Conservation (phyloP, 2,329 filamentous ascomycete genomes). For the Onygenales sp. region DNA sequence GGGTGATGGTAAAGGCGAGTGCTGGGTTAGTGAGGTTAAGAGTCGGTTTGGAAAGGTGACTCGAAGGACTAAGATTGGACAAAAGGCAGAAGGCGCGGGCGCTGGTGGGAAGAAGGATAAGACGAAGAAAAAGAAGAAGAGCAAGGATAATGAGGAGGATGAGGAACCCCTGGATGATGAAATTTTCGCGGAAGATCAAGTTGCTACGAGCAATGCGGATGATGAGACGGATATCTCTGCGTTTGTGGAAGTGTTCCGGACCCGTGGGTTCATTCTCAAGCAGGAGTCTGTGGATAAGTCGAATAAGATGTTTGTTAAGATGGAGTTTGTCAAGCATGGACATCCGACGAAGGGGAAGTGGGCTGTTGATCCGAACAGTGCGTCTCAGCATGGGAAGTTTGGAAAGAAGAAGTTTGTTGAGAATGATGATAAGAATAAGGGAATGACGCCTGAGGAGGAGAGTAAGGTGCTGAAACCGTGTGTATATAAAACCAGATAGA, state of each 20-base stretch:
- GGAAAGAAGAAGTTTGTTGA: constrained; percentile 50
- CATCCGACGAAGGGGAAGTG: constrained; percentile 68
- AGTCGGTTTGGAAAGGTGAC: constrained; percentile 65
- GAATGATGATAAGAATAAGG: constrained; percentile 43
- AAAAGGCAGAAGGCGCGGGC: constrained; percentile 35
- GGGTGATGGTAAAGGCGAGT: constrained; percentile 73
- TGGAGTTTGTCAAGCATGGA: constrained; percentile 85
- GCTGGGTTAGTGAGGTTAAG: constrained; percentile 97
- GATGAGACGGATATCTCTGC: constrained; percentile 77
- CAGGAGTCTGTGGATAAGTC: constrained; percentile 64
- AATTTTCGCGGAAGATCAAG: constrained; percentile 41
- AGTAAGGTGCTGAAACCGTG: constrained; percentile 81
- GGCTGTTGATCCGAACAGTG: constrained; percentile 20
- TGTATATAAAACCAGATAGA: constrained; percentile 80
- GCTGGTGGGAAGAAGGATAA: constrained; percentile 39
- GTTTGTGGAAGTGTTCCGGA: constrained; percentile 73
- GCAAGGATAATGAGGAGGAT: constrained; percentile 40
- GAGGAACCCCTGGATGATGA: constrained; percentile 47
- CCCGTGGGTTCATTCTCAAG: constrained; percentile 76
- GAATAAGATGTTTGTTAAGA: constrained; percentile 98
- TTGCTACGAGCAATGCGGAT: constrained; percentile 59
- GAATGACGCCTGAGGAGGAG: constrained; percentile 50
- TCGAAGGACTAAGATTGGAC: constrained; percentile 31
- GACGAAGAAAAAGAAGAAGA: constrained; percentile 29
- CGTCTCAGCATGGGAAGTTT: constrained; percentile 21